A percentile compares a stretch with the other conserved stretches of the same genome.
phyloP scores from a whole-genome alignment of 176 grass and related monocot species.

The Rhynchospora breviuscula region DNA sequence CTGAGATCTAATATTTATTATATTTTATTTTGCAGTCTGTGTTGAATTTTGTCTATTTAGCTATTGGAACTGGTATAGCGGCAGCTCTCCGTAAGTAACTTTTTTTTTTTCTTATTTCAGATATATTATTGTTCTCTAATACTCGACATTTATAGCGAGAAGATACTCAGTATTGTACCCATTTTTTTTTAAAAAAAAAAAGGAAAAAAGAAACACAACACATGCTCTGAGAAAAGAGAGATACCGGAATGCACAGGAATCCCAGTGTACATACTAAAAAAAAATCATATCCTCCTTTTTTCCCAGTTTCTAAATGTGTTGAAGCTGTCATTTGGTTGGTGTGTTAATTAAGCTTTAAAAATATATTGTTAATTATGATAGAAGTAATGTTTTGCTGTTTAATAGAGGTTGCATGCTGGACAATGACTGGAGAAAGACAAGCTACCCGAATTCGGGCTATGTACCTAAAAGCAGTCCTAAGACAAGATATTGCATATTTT shows the following conservation, averaged over 20 bases:
- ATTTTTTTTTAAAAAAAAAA: background rate
- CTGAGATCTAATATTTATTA: background rate
- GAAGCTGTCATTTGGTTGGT: too few relatives aligned
- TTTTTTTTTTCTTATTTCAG: background rate
- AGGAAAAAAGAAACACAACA: background rate
- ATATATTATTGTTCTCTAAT: background rate
- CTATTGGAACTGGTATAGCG: constrained; percentile 41
- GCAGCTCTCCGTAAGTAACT: constrained; percentile 41
- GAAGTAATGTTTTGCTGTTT: background rate
- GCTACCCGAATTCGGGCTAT: constrained; percentile 44
- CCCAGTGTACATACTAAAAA: background rate
- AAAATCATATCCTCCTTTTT: background rate
- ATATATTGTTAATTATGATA: too few relatives aligned
- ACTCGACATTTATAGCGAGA: background rate
- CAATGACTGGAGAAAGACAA: constrained; percentile 62
- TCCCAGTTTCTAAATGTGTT: background rate
- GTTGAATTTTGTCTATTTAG: constrained; percentile 60
- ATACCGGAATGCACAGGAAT: background rate
- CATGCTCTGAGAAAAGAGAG: background rate
- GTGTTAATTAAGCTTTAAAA: too few relatives aligned
- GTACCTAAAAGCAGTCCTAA: constrained; percentile 62
- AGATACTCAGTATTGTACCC: background rate
- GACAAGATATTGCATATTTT: constrained; percentile 64
- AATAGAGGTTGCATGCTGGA: constrained; percentile 76
- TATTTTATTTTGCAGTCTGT: constrained; percentile 30